Evolutionary conservation across 2,329 filamentous ascomycete genomes (phyloP).

Genomic region (Dactylella cylindrospora): DNA sequence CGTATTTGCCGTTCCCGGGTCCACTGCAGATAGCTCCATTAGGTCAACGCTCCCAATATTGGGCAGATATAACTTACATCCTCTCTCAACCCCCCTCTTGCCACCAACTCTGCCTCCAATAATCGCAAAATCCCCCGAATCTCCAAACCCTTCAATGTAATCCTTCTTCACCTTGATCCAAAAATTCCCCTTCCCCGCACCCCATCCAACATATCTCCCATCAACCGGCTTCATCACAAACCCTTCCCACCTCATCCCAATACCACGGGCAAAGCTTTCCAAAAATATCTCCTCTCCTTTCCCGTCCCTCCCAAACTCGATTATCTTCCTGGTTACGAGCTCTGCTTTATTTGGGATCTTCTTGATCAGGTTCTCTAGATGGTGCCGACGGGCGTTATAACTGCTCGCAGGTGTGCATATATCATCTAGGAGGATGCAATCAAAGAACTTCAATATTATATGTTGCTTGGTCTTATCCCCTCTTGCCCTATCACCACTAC

Average conservation of each 20-base stretch:
- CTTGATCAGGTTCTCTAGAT: constrained; percentile 62
- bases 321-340: constrained; percentile 65
- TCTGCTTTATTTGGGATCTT: constrained; percentile 64
- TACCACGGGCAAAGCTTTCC: constrained; percentile 67
- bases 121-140: constrained; percentile 79
- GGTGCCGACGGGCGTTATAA: constrained; percentile 63
- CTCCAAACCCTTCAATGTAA: constrained; percentile 75
- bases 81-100: constrained; percentile 39
- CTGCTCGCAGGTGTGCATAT: constrained; percentile 58
- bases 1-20: constrained; percentile 58
- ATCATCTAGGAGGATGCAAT: constrained; percentile 60
- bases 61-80: constrained; percentile 13
- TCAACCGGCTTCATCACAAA: constrained; percentile 75
- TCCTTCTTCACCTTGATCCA: constrained; percentile 88
- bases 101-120: constrained; percentile 64
- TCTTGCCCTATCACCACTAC: constrained; percentile 56
- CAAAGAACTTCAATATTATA: constrained; percentile 65
- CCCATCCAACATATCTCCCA: constrained; percentile 71
- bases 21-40: constrained; percentile 60
- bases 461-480: constrained; percentile 53
- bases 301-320: constrained; percentile 63
- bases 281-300: constrained; percentile 61
- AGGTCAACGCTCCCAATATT: neutral
- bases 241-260: constrained; percentile 70
- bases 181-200: constrained; percentile 44